These are phyloP conservation scores for Exidia glandulosa DNA, from an alignment of 768 basidiomycete species.

Conservation along the genomic window DNA sequence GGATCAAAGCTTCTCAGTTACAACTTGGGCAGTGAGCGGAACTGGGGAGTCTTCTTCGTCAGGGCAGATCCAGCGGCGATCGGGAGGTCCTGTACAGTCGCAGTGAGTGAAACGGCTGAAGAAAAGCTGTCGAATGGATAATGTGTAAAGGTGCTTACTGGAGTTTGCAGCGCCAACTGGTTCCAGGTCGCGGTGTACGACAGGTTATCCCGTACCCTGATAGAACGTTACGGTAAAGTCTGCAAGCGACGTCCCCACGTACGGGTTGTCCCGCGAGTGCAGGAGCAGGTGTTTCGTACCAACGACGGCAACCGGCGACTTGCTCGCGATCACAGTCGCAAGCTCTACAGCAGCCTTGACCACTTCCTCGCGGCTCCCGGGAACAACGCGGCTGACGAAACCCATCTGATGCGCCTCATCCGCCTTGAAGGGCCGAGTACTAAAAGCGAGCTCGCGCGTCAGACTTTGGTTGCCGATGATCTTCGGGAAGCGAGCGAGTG, in stretches of 20 bases:
- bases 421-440: slow-evolving; percentile 58
- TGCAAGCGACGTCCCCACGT: slow-evolving; percentile 13
- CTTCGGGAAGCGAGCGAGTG: slow-evolving; percentile 72
- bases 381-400: slow-evolving; percentile 59
- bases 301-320: slow-evolving; percentile 69
- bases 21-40: slow-evolving; percentile 14
- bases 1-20: not conserved
- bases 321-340: slow-evolving; percentile 53
- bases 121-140: no score
- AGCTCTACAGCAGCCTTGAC: slow-evolving; percentile 52
- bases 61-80: slow-evolving; percentile 13
- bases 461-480: slow-evolving; percentile 64
- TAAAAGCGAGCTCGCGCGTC: slow-evolving; percentile 65
- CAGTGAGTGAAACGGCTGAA: not conserved
- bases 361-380: slow-evolving; percentile 57
- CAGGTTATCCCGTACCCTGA: slow-evolving; percentile 36
- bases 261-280: slow-evolving; percentile 75
- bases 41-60: slow-evolving; percentile 10
- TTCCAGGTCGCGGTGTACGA: slow-evolving; percentile 52
- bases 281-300: slow-evolving; percentile 70
- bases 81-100: slow-evolving; percentile 11
- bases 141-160: no score
- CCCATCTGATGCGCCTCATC: slow-evolving; percentile 59
- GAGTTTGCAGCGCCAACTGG: slow-evolving; percentile 36
- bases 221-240: slow-evolving; percentile 14